Base-by-base conservation (phyloP, 495 filamentous ascomycete species). In the Penicillium bialowiezense region DNA sequence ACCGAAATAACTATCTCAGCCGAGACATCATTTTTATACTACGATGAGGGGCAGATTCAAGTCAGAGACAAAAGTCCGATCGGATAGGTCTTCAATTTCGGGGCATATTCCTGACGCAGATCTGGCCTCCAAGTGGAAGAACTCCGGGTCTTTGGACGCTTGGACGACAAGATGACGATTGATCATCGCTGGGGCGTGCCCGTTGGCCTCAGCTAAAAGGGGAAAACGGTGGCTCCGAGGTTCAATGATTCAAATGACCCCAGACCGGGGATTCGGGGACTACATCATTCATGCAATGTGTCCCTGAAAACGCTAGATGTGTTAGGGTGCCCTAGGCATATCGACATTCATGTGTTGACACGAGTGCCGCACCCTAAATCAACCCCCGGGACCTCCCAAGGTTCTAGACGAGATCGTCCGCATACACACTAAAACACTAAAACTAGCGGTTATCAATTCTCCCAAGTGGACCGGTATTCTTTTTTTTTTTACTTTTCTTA, bases 351-450 rank as follows among this genome's bases (percentile, higher is more conserved):
- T 12, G 3, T 4, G 29, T 12, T 7, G 29, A 3, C 12, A 5
- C 5, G 29, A 32, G 29, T 32, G 29, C 29, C 29, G 29, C 29
- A 32, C 29, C 12, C 29, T 32, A 32, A 32, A 10, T 32, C 29
- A 13, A 32, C 23, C 8, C 23, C 23, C 23, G 23, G 23, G n/a
- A n/a, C n/a, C n/a, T 34, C 8, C 1, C 7, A 19, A 10, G 28
- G 24, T 48, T 48, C 45, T 48, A 48, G 45, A 48, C 35, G 13
- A 48, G 45, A 48, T 48, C 45, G 35, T 48, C 45, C 29, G 3
- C 3, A 45, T 45, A 45, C 43, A 35, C 43, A 26, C 7, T 19
- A 3, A 10, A 14, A 45, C 43, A 26, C 8, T 26, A 26, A 26
- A 26, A 26, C 23, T 26, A 26, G 23, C 23, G 23, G 23, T 26